Evolutionary conservation across 78 protist species (phyloP).

Genomic region (Polysphondylium violaceum): DNA sequence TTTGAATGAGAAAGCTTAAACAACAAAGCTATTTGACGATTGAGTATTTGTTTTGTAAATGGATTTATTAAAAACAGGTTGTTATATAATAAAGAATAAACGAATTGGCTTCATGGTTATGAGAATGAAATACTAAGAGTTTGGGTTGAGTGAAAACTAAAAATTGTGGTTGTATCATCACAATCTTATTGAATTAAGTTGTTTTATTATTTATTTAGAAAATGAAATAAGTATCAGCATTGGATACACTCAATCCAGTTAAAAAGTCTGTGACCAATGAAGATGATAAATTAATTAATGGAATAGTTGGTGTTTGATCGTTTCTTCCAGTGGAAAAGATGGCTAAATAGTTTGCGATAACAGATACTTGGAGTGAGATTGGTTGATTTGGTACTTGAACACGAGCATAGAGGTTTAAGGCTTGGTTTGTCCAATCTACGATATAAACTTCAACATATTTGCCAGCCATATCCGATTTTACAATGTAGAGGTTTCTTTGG

Average conservation of each 20-base stretch:
- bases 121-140: no score
- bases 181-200: no score
- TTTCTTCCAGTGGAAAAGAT: background rate
- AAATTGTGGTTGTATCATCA: no score
- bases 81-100: no score
- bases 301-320: background rate
- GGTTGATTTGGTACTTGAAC: background rate
- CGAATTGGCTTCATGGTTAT: no score
- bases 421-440: background rate
- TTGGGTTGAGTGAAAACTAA: no score
- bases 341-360: background rate
- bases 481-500: background rate
- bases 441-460: background rate
- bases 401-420: background rate
- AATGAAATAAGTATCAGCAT: background rate
- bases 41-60: no score
- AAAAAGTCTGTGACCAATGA: background rate
- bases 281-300: no score
- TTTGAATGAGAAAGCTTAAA: no score
- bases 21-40: no score
- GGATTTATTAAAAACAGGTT: no score
- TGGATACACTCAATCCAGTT: background rate
- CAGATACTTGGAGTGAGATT: background rate
- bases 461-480: background rate
- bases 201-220: background rate